Percentiles rank a stretch among this genome's conserved stretches.
These are phyloP conservation scores for Penicillium glabrum DNA, from an alignment of 2,329 filamentous ascomycete species.

Conservation along the genomic window DNA sequence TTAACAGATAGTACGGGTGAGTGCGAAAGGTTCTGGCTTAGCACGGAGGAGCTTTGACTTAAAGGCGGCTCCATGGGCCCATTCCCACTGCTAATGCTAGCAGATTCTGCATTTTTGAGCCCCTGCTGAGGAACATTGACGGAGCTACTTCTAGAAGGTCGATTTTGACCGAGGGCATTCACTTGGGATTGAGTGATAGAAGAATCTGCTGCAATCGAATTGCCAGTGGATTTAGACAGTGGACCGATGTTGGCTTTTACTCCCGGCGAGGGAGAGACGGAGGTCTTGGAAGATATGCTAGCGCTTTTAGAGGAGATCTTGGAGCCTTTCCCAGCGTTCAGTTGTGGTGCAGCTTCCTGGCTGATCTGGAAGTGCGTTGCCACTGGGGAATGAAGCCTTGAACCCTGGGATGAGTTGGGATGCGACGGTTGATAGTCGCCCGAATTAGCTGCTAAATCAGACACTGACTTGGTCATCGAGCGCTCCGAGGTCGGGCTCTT, in stretches of 20 bases:
- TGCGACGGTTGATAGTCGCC: slow-evolving; percentile 27
- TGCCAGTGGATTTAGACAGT: slow-evolving; percentile 33
- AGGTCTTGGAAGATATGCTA: slow-evolving; percentile 45
- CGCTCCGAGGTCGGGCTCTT: slow-evolving; percentile 31
- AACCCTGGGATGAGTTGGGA: slow-evolving; percentile 35
- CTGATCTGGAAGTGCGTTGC: slow-evolving; percentile 27
- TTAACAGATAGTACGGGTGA: slow-evolving; percentile 37
- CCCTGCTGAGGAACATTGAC: slow-evolving; percentile 31
- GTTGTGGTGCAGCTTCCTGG: slow-evolving; percentile 27
- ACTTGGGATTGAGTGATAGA: slow-evolving; percentile 49
- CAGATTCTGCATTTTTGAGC: slow-evolving; percentile 29
- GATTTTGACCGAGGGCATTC: slow-evolving; percentile 32
- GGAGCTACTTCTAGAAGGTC: slow-evolving; percentile 33
- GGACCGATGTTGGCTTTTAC: slow-evolving; percentile 40
- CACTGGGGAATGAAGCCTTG: slow-evolving; percentile 39
- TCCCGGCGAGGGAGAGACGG: slow-evolving; percentile 36
- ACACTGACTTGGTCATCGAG: slow-evolving; percentile 25
- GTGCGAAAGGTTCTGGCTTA: slow-evolving; percentile 28
- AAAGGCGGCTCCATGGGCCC: slow-evolving; percentile 26
- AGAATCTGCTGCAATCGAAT: slow-evolving; percentile 41
- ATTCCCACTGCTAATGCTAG: slow-evolving; percentile 32
- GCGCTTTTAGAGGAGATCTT: slow-evolving; percentile 43
- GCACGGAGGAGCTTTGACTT: slow-evolving; percentile 32
- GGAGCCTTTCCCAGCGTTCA: slow-evolving; percentile 31
- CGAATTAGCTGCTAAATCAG: slow-evolving; percentile 19